Evolutionary conservation across 2,329 filamentous ascomycete genomes (phyloP).

Genomic region (Coniochaeta prunicola): DNA sequence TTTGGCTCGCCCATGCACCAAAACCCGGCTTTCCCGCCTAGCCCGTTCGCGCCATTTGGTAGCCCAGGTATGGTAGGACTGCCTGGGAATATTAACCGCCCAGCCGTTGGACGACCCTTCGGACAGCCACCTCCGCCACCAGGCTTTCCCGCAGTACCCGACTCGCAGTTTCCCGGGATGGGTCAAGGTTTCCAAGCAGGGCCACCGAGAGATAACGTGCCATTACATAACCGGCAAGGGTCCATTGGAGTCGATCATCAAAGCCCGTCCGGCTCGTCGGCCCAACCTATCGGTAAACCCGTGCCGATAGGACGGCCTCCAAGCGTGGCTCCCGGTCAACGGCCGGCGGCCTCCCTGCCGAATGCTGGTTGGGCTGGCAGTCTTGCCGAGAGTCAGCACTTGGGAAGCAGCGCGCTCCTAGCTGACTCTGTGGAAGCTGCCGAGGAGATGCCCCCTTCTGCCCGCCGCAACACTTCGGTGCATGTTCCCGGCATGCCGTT

Average conservation of each 20-base stretch:
- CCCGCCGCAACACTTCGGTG: slow-evolving; percentile 16
- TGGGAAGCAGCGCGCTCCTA: slow-evolving; percentile 85
- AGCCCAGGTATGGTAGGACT: slow-evolving; percentile 36
- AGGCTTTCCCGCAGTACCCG: not conserved
- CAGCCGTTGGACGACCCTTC: slow-evolving; percentile 29
- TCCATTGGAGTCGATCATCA: slow-evolving; percentile 56
- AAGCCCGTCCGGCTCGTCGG: slow-evolving; percentile 33
- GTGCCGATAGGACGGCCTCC: slow-evolving; percentile 83
- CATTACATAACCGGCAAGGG: slow-evolving; percentile 65
- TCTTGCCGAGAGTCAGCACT: slow-evolving; percentile 67
- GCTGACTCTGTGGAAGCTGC: slow-evolving; percentile 61
- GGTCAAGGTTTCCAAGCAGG: slow-evolving; percentile 5
- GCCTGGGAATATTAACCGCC: slow-evolving; percentile 44
- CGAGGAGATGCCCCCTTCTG: slow-evolving; percentile 18
- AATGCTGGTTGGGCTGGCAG: slow-evolving; percentile 42
- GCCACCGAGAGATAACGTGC: slow-evolving; percentile 26
- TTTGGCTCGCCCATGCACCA: slow-evolving; percentile 54
- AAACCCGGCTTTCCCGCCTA: slow-evolving; percentile 32
- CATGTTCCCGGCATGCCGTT: slow-evolving; percentile 34
- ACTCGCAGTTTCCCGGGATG: slow-evolving; percentile 1
- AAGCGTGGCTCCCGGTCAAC: slow-evolving; percentile 55
- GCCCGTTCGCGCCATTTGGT: not conserved
- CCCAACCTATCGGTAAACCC: slow-evolving; percentile 73
- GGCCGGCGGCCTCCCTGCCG: slow-evolving; percentile 19
- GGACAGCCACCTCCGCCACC: slow-evolving; percentile 20